Base-by-base conservation (phyloP, 805 yeast genomes). In the Ascoidea tarda region DNA sequence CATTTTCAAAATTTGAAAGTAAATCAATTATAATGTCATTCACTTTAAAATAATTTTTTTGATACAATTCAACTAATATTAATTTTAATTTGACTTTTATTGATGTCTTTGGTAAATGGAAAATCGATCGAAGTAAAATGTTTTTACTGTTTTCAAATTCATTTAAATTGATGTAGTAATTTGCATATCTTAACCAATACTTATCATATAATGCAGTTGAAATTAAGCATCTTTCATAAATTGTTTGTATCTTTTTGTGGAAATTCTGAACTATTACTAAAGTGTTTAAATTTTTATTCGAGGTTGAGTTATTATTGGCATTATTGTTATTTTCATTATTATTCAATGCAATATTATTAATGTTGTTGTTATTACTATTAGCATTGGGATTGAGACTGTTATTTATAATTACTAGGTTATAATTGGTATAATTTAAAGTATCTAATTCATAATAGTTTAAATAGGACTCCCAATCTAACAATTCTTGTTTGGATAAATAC, bases 401-500 rank as follows among this genome's bases (percentile, higher is more conserved):
- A 12, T 46, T 16, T 49, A 16, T 10, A 49, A 10, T 46, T 47
- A 42, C 6, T 10, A 12, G 16, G 12, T 48, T 44, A 38, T 2
- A 32, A 16, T 45, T 32, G 6, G 31, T 50, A 8, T 33, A 46
- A 46, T 21, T 6, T 12, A 54, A 12, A 10, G 52, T 45, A 44
- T 48, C 50, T 5, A 56, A 59, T 57, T 83, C 87, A 45, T 78
- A 65, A 53, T 71, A 77, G 56, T 73, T 74, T 45, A 84, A 59
- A 62, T 83, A 87, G 33, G 69, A 63, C 51, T 73, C 76, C 80
- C 95, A 84, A 8, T 67, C 69, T 16, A 73, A 75, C 21, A 82
- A 60, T 57, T 84, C 85, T 50, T 76, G 73, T 57, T 48, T 54
- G 2, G 70, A 61, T 8, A 68, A 53, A 6, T 61, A 55, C 12